These are phyloP conservation scores for Hypoxylon sp. DNA, from an alignment of 2,329 filamentous ascomycete species.

Conservation along the genomic window DNA sequence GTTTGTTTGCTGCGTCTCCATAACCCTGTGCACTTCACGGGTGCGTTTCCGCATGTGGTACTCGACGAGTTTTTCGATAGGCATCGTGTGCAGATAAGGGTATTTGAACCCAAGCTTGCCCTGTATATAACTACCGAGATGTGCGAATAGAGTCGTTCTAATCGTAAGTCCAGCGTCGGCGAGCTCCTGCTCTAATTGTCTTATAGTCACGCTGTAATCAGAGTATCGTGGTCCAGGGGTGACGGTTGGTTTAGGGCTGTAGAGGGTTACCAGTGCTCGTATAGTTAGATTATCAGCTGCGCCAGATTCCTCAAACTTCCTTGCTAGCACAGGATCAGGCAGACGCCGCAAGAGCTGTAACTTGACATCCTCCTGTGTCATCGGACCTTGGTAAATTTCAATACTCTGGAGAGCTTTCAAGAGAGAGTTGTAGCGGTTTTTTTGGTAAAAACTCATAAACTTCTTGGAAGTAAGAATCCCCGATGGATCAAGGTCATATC, in stretches of 20 bases:
- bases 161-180: slow-evolving; percentile 31
- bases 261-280: slow-evolving; percentile 43
- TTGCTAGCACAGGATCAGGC: slow-evolving; percentile 44
- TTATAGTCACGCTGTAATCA: slow-evolving; percentile 1
- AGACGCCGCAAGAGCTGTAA: slow-evolving; percentile 44
- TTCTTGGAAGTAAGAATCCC: slow-evolving; percentile 36
- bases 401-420: slow-evolving; percentile 47
- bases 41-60: slow-evolving; percentile 38
- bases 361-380: slow-evolving; percentile 42
- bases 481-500: slow-evolving; percentile 46
- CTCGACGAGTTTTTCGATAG: slow-evolving; percentile 40
- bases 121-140: slow-evolving; percentile 36
- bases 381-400: slow-evolving; percentile 26
- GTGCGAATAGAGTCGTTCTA: slow-evolving; percentile 48
- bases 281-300: slow-evolving; percentile 45
- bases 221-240: not conserved
- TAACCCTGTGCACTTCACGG: not conserved
- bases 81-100: slow-evolving; percentile 43
- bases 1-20: slow-evolving; percentile 12
- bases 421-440: slow-evolving; percentile 36
- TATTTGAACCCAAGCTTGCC: slow-evolving; percentile 36
- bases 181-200: slow-evolving; percentile 34
- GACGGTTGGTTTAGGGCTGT: slow-evolving; percentile 21
- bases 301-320: slow-evolving; percentile 40
- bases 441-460: slow-evolving; percentile 14